phyloP scores from a whole-genome alignment of 2,329 filamentous ascomycete genomes.

The Hypoxylon sp. region DNA sequence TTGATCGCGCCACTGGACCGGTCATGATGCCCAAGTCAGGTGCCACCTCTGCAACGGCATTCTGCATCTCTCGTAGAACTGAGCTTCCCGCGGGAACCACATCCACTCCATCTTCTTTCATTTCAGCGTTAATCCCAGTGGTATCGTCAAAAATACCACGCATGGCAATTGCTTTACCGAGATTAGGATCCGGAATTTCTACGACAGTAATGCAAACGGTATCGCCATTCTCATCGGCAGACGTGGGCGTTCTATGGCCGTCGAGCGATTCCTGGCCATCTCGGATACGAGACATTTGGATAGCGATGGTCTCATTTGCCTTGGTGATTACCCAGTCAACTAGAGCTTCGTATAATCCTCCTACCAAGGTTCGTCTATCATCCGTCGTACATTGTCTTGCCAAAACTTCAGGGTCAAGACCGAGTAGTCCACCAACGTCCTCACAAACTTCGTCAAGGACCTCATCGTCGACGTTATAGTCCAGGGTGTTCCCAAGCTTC shows the following conservation, averaged over 20 bases:
- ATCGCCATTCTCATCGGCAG: slow-evolving; percentile 80
- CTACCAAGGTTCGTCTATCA: slow-evolving; percentile 86
- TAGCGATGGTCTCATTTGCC: slow-evolving; percentile 86
- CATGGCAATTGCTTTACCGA: slow-evolving; percentile 91
- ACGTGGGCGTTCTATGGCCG: slow-evolving; percentile 75
- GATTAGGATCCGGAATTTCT: slow-evolving; percentile 82
- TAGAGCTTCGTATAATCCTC: slow-evolving; percentile 90
- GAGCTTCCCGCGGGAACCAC: slow-evolving; percentile 82
- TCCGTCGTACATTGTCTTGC: slow-evolving; percentile 84
- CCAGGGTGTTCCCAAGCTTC: slow-evolving; percentile 91
- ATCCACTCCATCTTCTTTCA: slow-evolving; percentile 95
- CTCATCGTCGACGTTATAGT: slow-evolving; percentile 87
- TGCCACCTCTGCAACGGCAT: slow-evolving; percentile 81
- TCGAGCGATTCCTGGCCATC: slow-evolving; percentile 78
- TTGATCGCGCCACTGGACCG: slow-evolving; percentile 77
- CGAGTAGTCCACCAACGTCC: slow-evolving; percentile 88
- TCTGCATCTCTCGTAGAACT: slow-evolving; percentile 88
- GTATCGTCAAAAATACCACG: slow-evolving; percentile 93
- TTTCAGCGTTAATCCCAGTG: slow-evolving; percentile 95
- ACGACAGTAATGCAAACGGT: slow-evolving; percentile 91
- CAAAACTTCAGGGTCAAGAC: slow-evolving; percentile 88
- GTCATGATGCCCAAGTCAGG: slow-evolving; percentile 83
- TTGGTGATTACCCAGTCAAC: slow-evolving; percentile 95
- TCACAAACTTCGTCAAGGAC: slow-evolving; percentile 88
- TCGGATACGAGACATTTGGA: slow-evolving; percentile 77